These are phyloP conservation scores for Ganoderma leucocontextum DNA, from an alignment of 1,284 basidiomycete genomes.

Conservation along the genomic window DNA sequence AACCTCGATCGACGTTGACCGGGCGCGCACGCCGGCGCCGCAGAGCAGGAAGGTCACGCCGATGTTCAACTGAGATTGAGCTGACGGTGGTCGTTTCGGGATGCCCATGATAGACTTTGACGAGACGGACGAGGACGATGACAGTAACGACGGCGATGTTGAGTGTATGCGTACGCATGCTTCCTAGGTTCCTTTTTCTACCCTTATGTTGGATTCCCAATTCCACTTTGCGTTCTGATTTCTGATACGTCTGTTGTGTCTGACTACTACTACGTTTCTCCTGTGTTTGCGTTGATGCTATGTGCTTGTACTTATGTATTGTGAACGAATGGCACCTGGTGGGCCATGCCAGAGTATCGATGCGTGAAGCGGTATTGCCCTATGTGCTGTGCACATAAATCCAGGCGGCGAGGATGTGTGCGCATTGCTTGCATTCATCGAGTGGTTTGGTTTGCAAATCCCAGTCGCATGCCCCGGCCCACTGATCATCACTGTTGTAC, in stretches of 20 bases:
- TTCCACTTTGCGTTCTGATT: not conserved
- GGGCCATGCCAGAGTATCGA: not conserved
- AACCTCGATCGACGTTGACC: conserved; percentile 14
- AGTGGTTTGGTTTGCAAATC: too few species aligned
- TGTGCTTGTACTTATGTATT: conserved; percentile 11
- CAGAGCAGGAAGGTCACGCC: conserved; percentile 33
- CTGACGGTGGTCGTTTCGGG: not conserved
- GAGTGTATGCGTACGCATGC: conserved; percentile 14
- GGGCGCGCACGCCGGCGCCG: conserved; percentile 12
- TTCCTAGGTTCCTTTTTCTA: not conserved
- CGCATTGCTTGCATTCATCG: too few species aligned
- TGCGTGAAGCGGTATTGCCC: too few species aligned
- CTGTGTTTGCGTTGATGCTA: conserved; percentile 5
- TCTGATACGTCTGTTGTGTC: not conserved
- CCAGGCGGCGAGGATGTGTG: too few species aligned
- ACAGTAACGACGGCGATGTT: conserved; percentile 1
- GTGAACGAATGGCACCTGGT: conserved; percentile 2
- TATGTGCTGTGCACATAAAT: too few species aligned
- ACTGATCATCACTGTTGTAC: too few species aligned
- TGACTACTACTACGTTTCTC: not conserved
- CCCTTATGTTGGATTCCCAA: not conserved
- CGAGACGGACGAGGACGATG: conserved; percentile 11
- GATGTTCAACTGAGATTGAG: conserved; percentile 28
- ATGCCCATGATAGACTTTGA: conserved; percentile 4
- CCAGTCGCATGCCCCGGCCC: too few species aligned